Evolutionary conservation across 2,329 filamentous ascomycete genomes (phyloP), one percentile per base, ranked within the genome.

Genomic region (Fusarium subtropicale): DNA sequence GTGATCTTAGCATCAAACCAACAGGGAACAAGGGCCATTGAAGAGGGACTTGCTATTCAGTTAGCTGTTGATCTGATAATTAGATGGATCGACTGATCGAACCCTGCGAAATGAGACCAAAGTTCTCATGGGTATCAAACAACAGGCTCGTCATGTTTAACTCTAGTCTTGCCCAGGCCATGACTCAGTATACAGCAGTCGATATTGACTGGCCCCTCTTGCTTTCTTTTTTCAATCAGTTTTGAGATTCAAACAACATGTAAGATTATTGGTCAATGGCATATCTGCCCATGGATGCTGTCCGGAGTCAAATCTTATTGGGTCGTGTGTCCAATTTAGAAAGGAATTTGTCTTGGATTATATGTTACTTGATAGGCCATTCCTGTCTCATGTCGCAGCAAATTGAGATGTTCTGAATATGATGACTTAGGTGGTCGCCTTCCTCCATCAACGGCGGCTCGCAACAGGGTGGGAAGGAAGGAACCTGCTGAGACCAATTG

Each of bases 1-100:
- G 48, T 60, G 41, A 60, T n/a, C 50, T 65, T 54, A 73, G 71
- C 59, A 64, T 72, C 60, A 46, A 61, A 54, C 70, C 55, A 60
- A 56, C 72, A 73, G 66, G 72, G 71, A 68, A 64, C 68, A 70
- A 58, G 70, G 66, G 54, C 54, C 60, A 48, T 51, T 36, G 36
- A 41, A 55, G 54, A 56, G 45, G 45, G 55, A 60, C 58, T 69
- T 53, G 15, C 33, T 28, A 11, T 41, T 41, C 24, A 39, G 24
- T 52, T 52, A 41, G 48, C 33, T 41, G 44, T 47, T 41, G 52
- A 52, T 58, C 36, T 50, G 38, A 45, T 58, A 48, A 20, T 57
- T 28, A 36, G 30, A 13, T 26, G 15, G 39, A 42, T 60, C 28
- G 38, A 48, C 42, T 42, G 53, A 60, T 42, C 42, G 16, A 39